Evolutionary conservation across 441 rosid genomes (phyloP).

Genomic region (Eutrema salsugineum): DNA sequence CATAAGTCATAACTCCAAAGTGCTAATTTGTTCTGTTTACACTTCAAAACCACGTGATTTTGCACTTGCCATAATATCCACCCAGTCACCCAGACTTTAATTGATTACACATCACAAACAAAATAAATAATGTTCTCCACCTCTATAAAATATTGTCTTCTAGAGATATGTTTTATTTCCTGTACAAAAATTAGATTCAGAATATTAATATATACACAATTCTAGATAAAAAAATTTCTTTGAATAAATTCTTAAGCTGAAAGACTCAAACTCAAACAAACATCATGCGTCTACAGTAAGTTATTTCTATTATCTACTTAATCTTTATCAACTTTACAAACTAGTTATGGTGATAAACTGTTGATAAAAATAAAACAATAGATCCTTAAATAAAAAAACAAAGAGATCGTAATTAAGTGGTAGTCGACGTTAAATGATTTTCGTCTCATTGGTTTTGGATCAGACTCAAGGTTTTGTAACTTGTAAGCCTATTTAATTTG

Average conservation of each 20-base stretch:
- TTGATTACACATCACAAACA: not conserved
- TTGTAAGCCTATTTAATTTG: no score
- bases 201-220: not conserved
- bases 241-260: no score
- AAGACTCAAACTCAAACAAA: not conserved
- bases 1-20: constrained; percentile 16
- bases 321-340: not conserved
- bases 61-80: constrained; percentile 27
- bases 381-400: no score
- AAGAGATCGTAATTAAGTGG: no score
- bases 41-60: constrained; percentile 37
- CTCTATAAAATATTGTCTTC: not conserved
- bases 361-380: no score
- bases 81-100: constrained; percentile 2
- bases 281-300: not conserved
- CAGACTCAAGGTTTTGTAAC: no score
- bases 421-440: no score
- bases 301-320: not conserved
- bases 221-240: no score
- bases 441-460: no score
- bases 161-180: not conserved
- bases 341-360: no score
- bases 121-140: no score
- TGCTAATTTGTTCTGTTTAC: constrained; percentile 25
- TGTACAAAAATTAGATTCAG: not conserved